Conservation (phyloP, 495 filamentous ascomycete species). For the Penicillium salamii region DNA sequence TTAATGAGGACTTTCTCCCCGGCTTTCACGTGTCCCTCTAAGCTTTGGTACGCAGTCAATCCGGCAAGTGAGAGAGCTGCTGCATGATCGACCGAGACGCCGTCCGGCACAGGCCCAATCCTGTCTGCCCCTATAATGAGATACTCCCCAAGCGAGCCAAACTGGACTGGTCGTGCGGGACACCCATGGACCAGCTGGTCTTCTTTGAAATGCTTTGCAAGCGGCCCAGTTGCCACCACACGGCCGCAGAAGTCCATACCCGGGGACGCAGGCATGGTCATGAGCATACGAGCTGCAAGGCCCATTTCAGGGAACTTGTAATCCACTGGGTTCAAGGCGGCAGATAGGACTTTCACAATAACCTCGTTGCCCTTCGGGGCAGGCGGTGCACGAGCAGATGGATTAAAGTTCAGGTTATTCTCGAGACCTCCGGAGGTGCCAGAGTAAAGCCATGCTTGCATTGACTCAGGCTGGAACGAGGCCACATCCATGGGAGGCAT, state of each 20-base stretch:
- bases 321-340: conserved; percentile 64
- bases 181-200: conserved; percentile 60
- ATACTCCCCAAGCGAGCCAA: conserved; percentile 58
- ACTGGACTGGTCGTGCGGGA: conserved; percentile 32
- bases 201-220: conserved; percentile 30
- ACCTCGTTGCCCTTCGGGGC: conserved; percentile 35
- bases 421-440: conserved; percentile 44
- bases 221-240: conserved; percentile 44
- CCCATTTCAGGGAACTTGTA: conserved; percentile 60
- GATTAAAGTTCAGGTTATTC: conserved; percentile 48
- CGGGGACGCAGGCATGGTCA: conserved; percentile 52
- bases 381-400: conserved; percentile 34
- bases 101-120: conserved; percentile 43
- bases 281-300: conserved; percentile 30
- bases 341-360: conserved; percentile 52
- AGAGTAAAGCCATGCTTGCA: conserved; percentile 61
- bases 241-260: conserved; percentile 64
- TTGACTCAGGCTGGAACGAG: conserved; percentile 29
- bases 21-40: conserved; percentile 50
- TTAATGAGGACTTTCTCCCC: conserved; percentile 66
- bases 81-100: conserved; percentile 48
- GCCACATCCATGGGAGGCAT: conserved; percentile 2
- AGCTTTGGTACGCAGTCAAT: conserved; percentile 56
- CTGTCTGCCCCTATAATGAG: conserved; percentile 22
- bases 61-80: conserved; percentile 55